Conservation (phyloP, 2,329 filamentous ascomycete genomes). For the Penicillium sclerotigenum region DNA sequence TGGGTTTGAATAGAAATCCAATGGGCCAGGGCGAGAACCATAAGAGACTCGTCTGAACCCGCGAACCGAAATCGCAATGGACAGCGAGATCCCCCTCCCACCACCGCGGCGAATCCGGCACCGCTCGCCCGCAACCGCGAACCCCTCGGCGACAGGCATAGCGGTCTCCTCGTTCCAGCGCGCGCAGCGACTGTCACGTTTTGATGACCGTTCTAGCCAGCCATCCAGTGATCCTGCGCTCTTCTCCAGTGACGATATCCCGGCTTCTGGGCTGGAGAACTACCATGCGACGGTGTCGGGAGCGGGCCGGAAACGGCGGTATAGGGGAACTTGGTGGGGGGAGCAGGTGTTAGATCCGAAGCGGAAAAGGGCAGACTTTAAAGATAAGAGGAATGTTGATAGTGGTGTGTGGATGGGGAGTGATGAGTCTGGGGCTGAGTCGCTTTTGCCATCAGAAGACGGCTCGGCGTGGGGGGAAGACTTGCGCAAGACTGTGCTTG, state of each 20-base stretch:
- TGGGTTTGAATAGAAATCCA: background rate
- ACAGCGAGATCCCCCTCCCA: conserved; percentile 40
- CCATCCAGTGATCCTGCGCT: conserved; percentile 46
- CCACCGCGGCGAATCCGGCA: conserved; percentile 37
- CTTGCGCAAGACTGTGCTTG: conserved; percentile 29
- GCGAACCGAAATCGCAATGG: conserved; percentile 27
- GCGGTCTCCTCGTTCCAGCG: conserved; percentile 22
- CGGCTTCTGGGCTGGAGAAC: conserved; percentile 46
- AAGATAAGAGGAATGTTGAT: conserved; percentile 44
- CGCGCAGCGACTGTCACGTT: conserved; percentile 28
- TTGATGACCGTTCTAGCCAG: conserved; percentile 38
- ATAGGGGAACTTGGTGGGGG: conserved; percentile 47
- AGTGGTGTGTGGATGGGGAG: conserved; percentile 50
- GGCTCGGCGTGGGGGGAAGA: conserved; percentile 39
- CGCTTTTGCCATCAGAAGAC: conserved; percentile 37
- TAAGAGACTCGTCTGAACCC: background rate
- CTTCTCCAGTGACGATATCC: conserved; percentile 49
- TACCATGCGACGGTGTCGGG: conserved; percentile 32
- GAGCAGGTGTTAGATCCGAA: conserved; percentile 38
- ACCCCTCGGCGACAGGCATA: conserved; percentile 14
- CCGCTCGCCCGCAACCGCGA: conserved; percentile 29
- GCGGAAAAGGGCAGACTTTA: conserved; percentile 43
- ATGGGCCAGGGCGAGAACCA: background rate
- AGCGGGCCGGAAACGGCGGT: conserved; percentile 38
- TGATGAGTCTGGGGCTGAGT: conserved; percentile 40